These are phyloP conservation scores for Talaromyces sp. DNA, from an alignment of 2,329 filamentous ascomycete genomes.

Conservation along the genomic window DNA sequence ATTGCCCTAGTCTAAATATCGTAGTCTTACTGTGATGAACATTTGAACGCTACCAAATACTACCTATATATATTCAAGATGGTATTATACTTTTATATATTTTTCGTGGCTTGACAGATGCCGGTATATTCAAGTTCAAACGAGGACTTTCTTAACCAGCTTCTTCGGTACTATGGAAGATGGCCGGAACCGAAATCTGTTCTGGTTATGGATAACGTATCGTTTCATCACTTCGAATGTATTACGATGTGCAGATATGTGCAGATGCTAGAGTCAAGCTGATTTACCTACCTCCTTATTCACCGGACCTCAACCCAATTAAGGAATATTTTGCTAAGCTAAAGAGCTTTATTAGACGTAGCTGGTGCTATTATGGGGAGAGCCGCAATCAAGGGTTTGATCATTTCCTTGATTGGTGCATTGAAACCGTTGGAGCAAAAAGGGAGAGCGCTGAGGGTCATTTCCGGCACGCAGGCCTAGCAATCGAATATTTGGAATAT, in stretches of 20 bases:
- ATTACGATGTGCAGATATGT: too few species aligned
- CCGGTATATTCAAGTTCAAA: too few species aligned
- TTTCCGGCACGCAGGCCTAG: conserved; percentile 7
- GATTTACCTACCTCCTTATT: conserved; percentile 38
- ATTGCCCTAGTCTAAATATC: too few species aligned
- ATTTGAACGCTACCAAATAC: too few species aligned
- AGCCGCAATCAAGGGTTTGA: conserved; percentile 7
- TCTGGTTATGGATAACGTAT: not conserved
- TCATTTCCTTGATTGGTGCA: conserved; percentile 6
- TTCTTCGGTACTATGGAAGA: not conserved
- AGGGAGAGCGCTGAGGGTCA: conserved; percentile 2
- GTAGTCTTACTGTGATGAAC: too few species aligned
- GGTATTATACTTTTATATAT: too few species aligned
- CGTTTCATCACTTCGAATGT: too few species aligned
- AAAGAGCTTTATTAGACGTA: conserved; percentile 38
- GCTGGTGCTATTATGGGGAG: conserved; percentile 21
- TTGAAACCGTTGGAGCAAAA: conserved; percentile 3
- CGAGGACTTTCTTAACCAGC: too few species aligned
- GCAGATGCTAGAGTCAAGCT: too few species aligned
- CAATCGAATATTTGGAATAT: too few species aligned
- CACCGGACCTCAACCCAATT: conserved; percentile 41
- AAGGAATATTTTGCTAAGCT: conserved; percentile 41
- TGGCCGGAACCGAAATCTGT: not conserved
- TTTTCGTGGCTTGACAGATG: too few species aligned
- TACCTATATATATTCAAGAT: too few species aligned